Percentiles rank a stretch among this genome's conserved stretches.
These are phyloP conservation scores for Neofusicoccum ribis DNA, from an alignment of 2,329 filamentous ascomycete species.

Conservation along the genomic window DNA sequence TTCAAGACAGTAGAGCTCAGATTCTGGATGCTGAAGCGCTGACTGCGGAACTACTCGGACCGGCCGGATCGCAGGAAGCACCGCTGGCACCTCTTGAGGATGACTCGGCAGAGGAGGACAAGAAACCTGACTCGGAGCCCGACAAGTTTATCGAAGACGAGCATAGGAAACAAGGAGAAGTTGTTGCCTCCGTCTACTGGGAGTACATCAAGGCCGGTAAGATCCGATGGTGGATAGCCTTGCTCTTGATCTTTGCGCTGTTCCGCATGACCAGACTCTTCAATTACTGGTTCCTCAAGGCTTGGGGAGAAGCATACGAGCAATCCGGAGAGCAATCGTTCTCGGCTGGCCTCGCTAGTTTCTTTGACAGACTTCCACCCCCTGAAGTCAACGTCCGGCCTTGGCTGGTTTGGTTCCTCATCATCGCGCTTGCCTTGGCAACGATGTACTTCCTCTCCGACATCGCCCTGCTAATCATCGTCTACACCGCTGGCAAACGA, in stretches of 20 bases:
- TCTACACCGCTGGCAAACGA: slow-evolving; percentile 73
- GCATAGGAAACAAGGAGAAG: slow-evolving; percentile 70
- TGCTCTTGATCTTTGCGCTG: slow-evolving; percentile 62
- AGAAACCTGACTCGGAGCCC: slow-evolving; percentile 37
- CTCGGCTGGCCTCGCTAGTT: background rate
- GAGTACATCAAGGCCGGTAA: slow-evolving; percentile 81
- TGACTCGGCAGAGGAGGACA: slow-evolving; percentile 25
- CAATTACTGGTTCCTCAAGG: slow-evolving; percentile 79
- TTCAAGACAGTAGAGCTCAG: slow-evolving; percentile 60
- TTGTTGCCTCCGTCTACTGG: slow-evolving; percentile 77
- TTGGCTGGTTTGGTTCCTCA: slow-evolving; percentile 72
- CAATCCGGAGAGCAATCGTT: slow-evolving; percentile 18
- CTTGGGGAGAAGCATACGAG: slow-evolving; percentile 78
- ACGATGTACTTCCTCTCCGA: slow-evolving; percentile 59
- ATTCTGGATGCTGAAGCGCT: slow-evolving; percentile 32
- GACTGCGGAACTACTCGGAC: slow-evolving; percentile 2
- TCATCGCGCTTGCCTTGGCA: slow-evolving; percentile 49
- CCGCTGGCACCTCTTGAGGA: slow-evolving; percentile 19
- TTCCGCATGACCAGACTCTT: slow-evolving; percentile 66
- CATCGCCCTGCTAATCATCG: slow-evolving; percentile 70
- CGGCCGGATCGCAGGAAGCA: background rate
- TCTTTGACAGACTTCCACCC: slow-evolving; percentile 56
- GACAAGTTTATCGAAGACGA: slow-evolving; percentile 82
- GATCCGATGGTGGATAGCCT: slow-evolving; percentile 68
- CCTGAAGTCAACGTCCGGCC: slow-evolving; percentile 67